Evolutionary conservation across 2,329 filamentous ascomycete species (phyloP).

Genomic region (Penicillium sp.): DNA sequence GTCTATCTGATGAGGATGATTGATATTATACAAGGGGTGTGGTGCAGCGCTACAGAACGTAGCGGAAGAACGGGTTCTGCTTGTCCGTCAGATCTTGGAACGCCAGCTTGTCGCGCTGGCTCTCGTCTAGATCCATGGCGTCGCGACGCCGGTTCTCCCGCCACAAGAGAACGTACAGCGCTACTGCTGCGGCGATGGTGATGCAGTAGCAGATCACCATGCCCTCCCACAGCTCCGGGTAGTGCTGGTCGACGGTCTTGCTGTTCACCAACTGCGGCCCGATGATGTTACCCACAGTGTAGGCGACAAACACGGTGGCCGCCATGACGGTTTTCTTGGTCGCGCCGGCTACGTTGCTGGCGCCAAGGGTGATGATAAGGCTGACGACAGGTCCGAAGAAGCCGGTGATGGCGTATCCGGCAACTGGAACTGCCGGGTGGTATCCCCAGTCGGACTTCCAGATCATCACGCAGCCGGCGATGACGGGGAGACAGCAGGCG

Average conservation of each 20-base stretch:
- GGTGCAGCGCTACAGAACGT: constrained; percentile 49
- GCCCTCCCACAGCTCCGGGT: constrained; percentile 62
- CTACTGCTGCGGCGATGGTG: constrained; percentile 50
- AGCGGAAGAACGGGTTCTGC: constrained; percentile 59
- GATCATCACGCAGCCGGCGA: constrained; percentile 64
- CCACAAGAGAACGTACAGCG: constrained; percentile 52
- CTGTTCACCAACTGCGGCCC: constrained; percentile 62
- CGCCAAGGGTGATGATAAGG: constrained; percentile 49
- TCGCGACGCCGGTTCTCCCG: constrained; percentile 51
- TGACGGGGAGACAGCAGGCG: constrained; percentile 61
- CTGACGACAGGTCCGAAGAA: constrained; percentile 65
- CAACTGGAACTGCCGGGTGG: constrained; percentile 57
- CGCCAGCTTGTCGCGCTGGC: constrained; percentile 55
- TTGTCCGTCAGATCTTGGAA: constrained; percentile 62
- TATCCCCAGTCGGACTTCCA: constrained; percentile 60
- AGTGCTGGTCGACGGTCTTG: constrained; percentile 56
- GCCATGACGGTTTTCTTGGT: constrained; percentile 74
- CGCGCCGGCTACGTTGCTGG: constrained; percentile 63
- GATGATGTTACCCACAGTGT: constrained; percentile 68
- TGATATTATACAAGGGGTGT: no score
- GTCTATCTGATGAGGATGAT: no score
- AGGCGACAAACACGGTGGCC: constrained; percentile 64
- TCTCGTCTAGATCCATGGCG: constrained; percentile 46
- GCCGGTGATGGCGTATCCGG: constrained; percentile 63
- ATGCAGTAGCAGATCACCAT: constrained; percentile 62